Evolutionary conservation across 148 eudicot species (phyloP).

Genomic region (Arbutus unedo): DNA sequence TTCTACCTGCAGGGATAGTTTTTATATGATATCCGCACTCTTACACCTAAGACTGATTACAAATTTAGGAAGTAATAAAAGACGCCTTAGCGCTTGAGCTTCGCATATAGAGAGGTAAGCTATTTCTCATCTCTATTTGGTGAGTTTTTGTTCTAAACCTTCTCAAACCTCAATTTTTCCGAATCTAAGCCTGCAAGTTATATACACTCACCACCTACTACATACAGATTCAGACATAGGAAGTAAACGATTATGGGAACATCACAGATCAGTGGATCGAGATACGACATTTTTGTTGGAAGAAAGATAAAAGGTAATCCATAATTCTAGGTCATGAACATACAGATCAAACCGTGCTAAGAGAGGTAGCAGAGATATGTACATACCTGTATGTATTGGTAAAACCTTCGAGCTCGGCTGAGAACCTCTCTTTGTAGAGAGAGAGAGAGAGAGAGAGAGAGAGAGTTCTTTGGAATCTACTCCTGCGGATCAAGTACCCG

Average conservation of each 20-base stretch:
- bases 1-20: too few species aligned
- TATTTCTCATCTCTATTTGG: not conserved
- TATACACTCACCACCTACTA: not conserved
- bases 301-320: not conserved
- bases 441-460: slow-evolving; percentile 3
- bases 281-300: not conserved
- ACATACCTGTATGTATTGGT: not conserved
- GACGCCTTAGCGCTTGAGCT: too few species aligned
- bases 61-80: too few species aligned
- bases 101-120: too few species aligned
- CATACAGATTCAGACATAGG: not conserved
- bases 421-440: not conserved
- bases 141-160: not conserved
- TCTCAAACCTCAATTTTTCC: not conserved
- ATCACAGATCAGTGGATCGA: not conserved
- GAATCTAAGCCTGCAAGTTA: not conserved
- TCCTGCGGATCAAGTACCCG: not conserved
- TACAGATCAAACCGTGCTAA: too few species aligned
- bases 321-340: too few species aligned
- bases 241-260: not conserved
- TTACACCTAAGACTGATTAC: too few species aligned
- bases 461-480: not conserved
- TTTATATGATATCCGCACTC: too few species aligned
- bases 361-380: not conserved
- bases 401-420: not conserved